phyloP scores from a whole-genome alignment of 2,329 filamentous ascomycete species.

The Exophiala bonariae region DNA sequence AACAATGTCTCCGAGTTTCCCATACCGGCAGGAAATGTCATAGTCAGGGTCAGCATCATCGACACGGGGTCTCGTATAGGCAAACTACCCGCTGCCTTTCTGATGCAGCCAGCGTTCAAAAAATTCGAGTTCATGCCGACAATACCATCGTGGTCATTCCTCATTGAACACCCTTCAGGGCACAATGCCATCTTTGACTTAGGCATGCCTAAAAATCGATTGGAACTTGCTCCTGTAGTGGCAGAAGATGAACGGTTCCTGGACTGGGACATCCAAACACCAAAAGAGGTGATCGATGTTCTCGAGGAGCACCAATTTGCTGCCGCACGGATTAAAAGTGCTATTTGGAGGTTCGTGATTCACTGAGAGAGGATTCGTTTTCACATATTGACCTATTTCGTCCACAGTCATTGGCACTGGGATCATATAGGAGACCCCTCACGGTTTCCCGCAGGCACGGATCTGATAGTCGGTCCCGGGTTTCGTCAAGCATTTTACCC shows the following conservation, averaged over 20 bases:
- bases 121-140: slow-evolving; percentile 9
- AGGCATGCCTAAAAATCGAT: slow-evolving; percentile 31
- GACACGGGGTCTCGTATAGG: slow-evolving; percentile 11
- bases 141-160: slow-evolving; percentile 11
- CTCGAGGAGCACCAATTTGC: slow-evolving; percentile 12
- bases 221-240: slow-evolving; percentile 15
- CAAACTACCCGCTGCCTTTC: slow-evolving; percentile 1
- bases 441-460: neutral
- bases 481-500: slow-evolving; percentile 42
- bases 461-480: slow-evolving; percentile 55
- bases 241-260: slow-evolving; percentile 8
- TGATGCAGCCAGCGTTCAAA: slow-evolving; percentile 9
- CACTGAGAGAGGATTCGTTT: neutral
- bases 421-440: slow-evolving; percentile 11
- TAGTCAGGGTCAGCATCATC: slow-evolving; percentile 11
- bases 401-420: slow-evolving; percentile 31
- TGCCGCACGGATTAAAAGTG: neutral
- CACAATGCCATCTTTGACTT: slow-evolving; percentile 31
- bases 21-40: neutral
- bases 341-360: slow-evolving; percentile 14
- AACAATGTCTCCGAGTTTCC: neutral
- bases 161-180: slow-evolving; percentile 8
- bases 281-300: slow-evolving; percentile 19
- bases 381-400: slow-evolving; percentile 9
- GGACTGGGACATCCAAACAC: slow-evolving; percentile 12